Evolutionary conservation across 768 basidiomycete species (phyloP).

Genomic region (Boletus sensibilis): DNA sequence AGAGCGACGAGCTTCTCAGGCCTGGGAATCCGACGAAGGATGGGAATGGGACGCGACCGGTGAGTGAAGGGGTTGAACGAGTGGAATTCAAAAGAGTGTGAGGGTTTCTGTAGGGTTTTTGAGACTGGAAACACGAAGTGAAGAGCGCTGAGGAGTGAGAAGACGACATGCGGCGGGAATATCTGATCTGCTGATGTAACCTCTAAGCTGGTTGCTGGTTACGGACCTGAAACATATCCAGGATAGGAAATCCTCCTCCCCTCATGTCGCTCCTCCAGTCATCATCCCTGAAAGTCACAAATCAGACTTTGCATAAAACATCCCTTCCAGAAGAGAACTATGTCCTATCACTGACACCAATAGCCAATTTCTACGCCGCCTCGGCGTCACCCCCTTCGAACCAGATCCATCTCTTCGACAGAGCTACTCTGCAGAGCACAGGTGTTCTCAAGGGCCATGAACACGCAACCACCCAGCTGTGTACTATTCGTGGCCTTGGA

Average conservation of each 20-base stretch:
- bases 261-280: constrained; percentile 29
- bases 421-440: constrained; percentile 45
- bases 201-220: neutral
- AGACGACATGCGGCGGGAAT: constrained; percentile 9
- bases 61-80: constrained; percentile 20
- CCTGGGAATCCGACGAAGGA: neutral
- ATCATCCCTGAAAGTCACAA: constrained; percentile 18
- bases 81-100: constrained; percentile 30
- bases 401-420: constrained; percentile 67
- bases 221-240: constrained; percentile 27
- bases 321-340: constrained; percentile 48
- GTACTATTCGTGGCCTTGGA: constrained; percentile 42
- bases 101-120: constrained; percentile 8
- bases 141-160: constrained; percentile 10
- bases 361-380: constrained; percentile 56
- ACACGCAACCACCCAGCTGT: constrained; percentile 54
- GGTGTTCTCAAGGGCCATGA: constrained; percentile 57
- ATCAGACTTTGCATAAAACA: constrained; percentile 31
- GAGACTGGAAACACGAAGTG: neutral
- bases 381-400: constrained; percentile 61
- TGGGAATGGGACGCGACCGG: neutral
- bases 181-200: neutral
- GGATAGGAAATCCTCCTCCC: constrained; percentile 22
- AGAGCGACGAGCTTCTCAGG: constrained; percentile 3
- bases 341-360: constrained; percentile 54